Percentiles rank a stretch among this genome's conserved stretches.
These are phyloP conservation scores for Ceratocystis papillata DNA, from an alignment of 2,329 filamentous ascomycete species.

Conservation along the genomic window DNA sequence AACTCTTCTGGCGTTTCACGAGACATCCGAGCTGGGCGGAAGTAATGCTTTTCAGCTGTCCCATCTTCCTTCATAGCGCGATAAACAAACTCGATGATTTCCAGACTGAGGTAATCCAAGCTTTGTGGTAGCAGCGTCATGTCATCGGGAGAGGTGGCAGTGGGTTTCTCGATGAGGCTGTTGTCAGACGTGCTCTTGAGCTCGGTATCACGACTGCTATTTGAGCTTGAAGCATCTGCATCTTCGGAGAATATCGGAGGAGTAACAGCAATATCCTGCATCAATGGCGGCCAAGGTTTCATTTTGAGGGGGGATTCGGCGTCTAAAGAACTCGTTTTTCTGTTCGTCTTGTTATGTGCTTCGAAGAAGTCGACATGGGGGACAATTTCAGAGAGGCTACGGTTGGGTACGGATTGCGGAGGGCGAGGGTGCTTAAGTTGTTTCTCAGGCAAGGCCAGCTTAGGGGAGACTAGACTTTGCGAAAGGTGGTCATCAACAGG, in stretches of 20 bases:
- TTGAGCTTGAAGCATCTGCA: constrained; percentile 19
- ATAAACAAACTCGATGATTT: constrained; percentile 50
- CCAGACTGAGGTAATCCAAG: constrained; percentile 42
- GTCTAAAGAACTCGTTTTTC: constrained; percentile 10
- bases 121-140: constrained; percentile 43
- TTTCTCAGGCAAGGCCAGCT: constrained; percentile 24
- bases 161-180: constrained; percentile 5
- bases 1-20: constrained; percentile 18
- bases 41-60: constrained; percentile 37
- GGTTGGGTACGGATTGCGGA: constrained; percentile 9
- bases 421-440: constrained; percentile 15
- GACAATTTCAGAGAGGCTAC: constrained; percentile 16
- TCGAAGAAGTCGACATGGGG: constrained; percentile 17
- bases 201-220: constrained; percentile 17
- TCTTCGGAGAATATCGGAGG: constrained; percentile 21
- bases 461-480: constrained; percentile 29
- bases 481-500: constrained; percentile 29
- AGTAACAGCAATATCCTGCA: constrained; percentile 14
- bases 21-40: constrained; percentile 26
- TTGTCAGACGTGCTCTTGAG: constrained; percentile 13
- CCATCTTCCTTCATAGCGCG: constrained; percentile 48
- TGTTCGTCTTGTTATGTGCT: constrained; percentile 10
- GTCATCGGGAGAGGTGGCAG: constrained; percentile 5
- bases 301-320: constrained; percentile 5
- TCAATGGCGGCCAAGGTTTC: constrained; percentile 5